These are phyloP conservation scores for Lagenidium giganteum DNA, from an alignment of 352 stramenopile genomes.

Conservation along the genomic window DNA sequence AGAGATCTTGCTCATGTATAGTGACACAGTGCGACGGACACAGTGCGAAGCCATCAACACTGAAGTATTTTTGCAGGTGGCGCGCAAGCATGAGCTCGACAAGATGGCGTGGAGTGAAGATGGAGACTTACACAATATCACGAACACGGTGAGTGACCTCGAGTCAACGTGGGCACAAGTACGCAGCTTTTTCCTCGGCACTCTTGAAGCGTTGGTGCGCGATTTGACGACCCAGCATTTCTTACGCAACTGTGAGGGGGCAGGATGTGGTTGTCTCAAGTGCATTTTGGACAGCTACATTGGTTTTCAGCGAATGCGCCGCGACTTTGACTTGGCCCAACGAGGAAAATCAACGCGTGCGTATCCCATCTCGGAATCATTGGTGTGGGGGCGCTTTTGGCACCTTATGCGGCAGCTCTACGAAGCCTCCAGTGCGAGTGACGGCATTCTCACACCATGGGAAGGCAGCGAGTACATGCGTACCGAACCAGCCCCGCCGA, in stretches of 20 bases:
- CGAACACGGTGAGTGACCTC: constrained; percentile 59
- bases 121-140: constrained; percentile 59
- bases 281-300: constrained; percentile 79
- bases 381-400: constrained; percentile 80
- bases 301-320: constrained; percentile 75
- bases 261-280: constrained; percentile 76
- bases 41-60: constrained; percentile 46
- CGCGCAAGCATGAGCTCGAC: constrained; percentile 73
- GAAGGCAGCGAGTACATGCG: constrained; percentile 30
- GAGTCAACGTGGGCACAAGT: constrained; percentile 51
- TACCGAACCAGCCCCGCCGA: constrained; percentile 22
- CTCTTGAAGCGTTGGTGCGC: constrained; percentile 47
- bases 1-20: constrained; percentile 82
- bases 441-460: constrained; percentile 56
- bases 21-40: constrained; percentile 65
- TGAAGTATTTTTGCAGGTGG: constrained; percentile 66
- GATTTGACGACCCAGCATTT: constrained; percentile 51
- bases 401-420: constrained; percentile 77
- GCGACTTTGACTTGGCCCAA: constrained; percentile 15
- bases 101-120: constrained; percentile 63
- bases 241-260: constrained; percentile 57
- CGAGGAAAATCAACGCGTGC: constrained; percentile 4
- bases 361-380: constrained; percentile 40
- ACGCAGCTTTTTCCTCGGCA: constrained; percentile 62
- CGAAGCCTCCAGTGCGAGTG: constrained; percentile 57